Base-by-base conservation (phyloP, 179 eudicot genomes). In the Silene noctiflora region DNA sequence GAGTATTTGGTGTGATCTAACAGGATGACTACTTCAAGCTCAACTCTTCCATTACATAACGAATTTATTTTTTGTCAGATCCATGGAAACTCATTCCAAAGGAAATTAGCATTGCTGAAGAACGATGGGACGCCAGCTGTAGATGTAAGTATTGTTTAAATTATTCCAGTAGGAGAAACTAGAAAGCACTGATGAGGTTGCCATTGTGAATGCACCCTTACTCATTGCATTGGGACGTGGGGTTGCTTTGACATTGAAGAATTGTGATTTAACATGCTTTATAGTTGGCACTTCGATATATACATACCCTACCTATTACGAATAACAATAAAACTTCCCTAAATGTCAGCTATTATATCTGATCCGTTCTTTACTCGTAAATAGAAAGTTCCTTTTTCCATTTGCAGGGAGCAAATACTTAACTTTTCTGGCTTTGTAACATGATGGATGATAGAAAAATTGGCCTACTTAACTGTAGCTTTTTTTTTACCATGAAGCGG, bases 41-140 rank as follows among this genome's bases (percentile, higher is more conserved):
- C n/a, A 64, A 62, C 55, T 55, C 61, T 29, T 58, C 56, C 29
- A 33, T 48, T 63, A 51, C 42, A 29, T 81, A 64, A 70, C 77
- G 58, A 21, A 12, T 69, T 39, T 27, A 33, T 63, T 8, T 19
- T 79, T 68, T 25, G 21, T 60, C 90, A 96, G 99, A 89, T 93
- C 84, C 98, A 87, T 83, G 99, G 99, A 75, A 93, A 91, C 82
- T 96, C 99, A 46, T 96, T 91, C 78, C 89, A 96, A 83, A 86
- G 96, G 80, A 96, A 88, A 73, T 87, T 96, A 48, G 83, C 98
- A 20, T 80, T 84, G 69, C 74, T 96, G 56, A 96, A 93, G 84
- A 83, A 86, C 74, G 99, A 92, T 51, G 92, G 91, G 72, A 78
- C 96, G 60, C 91, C 94, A 39, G 53, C 75, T 46, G 20, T 82